Conservation (phyloP, 2,329 filamentous ascomycete species). For the Lizonia empirigonia region DNA sequence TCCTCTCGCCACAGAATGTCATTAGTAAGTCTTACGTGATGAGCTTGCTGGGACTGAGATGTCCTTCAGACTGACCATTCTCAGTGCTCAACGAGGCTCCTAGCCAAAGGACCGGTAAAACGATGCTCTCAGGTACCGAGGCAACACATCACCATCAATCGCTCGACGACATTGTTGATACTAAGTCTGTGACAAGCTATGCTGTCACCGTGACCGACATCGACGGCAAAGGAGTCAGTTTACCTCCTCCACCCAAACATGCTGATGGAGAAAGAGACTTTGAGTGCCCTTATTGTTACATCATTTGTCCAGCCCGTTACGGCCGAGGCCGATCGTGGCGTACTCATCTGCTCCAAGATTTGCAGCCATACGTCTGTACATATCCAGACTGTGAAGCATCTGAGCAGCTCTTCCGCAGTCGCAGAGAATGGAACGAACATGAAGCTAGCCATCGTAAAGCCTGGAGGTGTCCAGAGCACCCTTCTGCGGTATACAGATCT, state of each 20-base stretch:
- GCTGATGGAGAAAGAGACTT: constrained; percentile 45
- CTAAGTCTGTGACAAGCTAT: constrained; percentile 45
- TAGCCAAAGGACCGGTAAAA: constrained; percentile 43
- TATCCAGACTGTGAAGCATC: constrained; percentile 37
- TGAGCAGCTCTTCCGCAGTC: constrained; percentile 42
- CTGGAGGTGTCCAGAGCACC: constrained; percentile 47
- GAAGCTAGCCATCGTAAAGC: constrained; percentile 46
- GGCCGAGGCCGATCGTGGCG: constrained; percentile 42
- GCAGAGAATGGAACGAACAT: constrained; percentile 47
- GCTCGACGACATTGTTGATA: constrained; percentile 45
- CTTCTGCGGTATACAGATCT: constrained; percentile 35
- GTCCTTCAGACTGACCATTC: not conserved
- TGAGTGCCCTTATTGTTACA: constrained; percentile 48
- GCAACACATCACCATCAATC: constrained; percentile 46
- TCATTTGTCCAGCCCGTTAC: constrained; percentile 48
- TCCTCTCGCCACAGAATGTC: constrained; percentile 8
- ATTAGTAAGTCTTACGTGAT: not conserved
- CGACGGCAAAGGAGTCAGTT: constrained; percentile 38
- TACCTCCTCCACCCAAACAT: constrained; percentile 42
- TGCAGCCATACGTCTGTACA: constrained; percentile 48
- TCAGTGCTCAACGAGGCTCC: constrained; percentile 23
- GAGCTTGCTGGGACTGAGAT: not conserved
- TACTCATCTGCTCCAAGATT: constrained; percentile 45
- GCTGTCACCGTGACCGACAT: constrained; percentile 46
- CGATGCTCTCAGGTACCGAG: constrained; percentile 46